Evolutionary conservation across 139 green algal species (phyloP), one percentile per base, ranked within the genome.

Genomic region (Nannochloris sp.): DNA sequence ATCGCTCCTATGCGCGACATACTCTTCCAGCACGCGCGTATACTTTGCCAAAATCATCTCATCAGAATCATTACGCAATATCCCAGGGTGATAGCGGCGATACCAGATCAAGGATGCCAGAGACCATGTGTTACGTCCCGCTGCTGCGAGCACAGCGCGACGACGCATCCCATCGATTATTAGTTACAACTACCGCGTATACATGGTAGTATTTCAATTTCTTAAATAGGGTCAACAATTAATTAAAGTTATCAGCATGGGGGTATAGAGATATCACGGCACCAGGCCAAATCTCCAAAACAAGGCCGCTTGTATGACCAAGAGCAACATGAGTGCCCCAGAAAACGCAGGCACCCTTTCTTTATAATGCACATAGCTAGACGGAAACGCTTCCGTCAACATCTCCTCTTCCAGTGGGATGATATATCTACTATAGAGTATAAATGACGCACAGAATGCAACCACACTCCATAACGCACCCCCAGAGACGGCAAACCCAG

Each of bases 341-440:
- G 36, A 48, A 56, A 48, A 43, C 4, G 40, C 34, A 21, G 37
- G 14, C 3, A 51, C 56, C 10, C 31, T 8, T 18, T 57, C 54
- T 4, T 10, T 57, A 21, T 70, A 75, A 16, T 37, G 36, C 7
- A 31, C 16, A 55, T 75, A 75, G 25, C 68, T 16, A 16, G 60
- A 61, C 2, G 51, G 51, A 53, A 71, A 75, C 1, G 61, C 55
- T 21, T 69, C 54, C 6, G 14, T 15, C 63, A 76, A 48, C 70
- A 76, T 68, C 23, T 62, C 50, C 70, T 76, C 70, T 48, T 76
- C 70, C 3, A 25, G 31, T 2, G 54, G 61, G 40, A 76, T 48
- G 40, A 67, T 61, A 3, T 61, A 67, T 21, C n/a, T 57, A 25
- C 14, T 11, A 55, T 76, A 76, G 3, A 76, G 23, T 19, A 43